Base-by-base conservation (phyloP, 129 eudicot genomes). In the Oenanthe sinensis region DNA sequence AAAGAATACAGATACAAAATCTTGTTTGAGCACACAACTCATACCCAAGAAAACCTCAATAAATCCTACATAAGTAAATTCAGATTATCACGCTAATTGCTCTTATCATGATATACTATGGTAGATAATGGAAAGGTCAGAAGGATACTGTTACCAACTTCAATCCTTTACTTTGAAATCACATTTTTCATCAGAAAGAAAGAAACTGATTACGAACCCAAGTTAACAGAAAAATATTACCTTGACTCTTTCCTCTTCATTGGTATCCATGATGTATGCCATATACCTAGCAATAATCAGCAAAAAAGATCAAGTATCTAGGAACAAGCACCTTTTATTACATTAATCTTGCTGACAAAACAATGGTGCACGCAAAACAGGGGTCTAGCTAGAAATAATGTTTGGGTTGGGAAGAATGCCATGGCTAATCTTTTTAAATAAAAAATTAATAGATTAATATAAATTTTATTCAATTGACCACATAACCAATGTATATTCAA, bases 221-320 rank as follows among this genome's bases (percentile, higher is more conserved):
- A 46, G 24, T 30, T 17, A 13, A 46, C 33, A 48, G 15, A 33
- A 30, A 47, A 47, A 69, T 44, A 46, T 45, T 88, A 94, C 98
- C 98, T 89, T 91, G 13, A 9, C 88, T 79, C 98, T 89, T 84
- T 91, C 98, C 60, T 91, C 98, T 78, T 90, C 98, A 87, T 94
- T 94, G n/a, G 96, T 91, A 80, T 94, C 98, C 98, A 94, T 91
- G 75, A 94, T 91, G 75, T 89, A 94, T 42, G 98, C 98, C 96
- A 94, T 91, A 75, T 91, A 94, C 98, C 98, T 94, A 84, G 55
- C 16, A 84, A 74, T 30, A 79, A 75, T 47, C 54, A 65, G 15
- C 75, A 6, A 17, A 70, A 26, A 40, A 20, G 49, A 20, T 39
- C 20, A 71, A 11, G 26, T 8, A 71, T 40, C 0, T 71, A 2